phyloP scores from a whole-genome alignment of 2,329 filamentous ascomycete genomes.

The Aureobasidium subglaciale region DNA sequence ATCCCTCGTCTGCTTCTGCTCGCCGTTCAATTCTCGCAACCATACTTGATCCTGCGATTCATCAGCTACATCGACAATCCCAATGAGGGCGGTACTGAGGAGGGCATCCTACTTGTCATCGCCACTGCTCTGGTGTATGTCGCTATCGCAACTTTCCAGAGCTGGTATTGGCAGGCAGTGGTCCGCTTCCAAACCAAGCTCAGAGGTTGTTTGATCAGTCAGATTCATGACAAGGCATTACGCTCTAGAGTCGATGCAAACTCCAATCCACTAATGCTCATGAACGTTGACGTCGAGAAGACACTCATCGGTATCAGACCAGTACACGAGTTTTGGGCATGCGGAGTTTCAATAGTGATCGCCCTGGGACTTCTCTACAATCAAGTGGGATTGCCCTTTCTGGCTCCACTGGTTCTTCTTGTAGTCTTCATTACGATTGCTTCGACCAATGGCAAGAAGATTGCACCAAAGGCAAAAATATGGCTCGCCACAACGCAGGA shows the following conservation, averaged over 20 bases:
- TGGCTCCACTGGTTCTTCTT: conserved; percentile 22
- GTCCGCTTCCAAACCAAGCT: conserved; percentile 23
- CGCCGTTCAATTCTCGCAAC: conserved; percentile 22
- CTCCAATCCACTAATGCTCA: conserved; percentile 23
- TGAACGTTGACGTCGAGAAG: conserved; percentile 28
- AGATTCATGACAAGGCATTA: conserved; percentile 24
- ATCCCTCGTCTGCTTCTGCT: conserved; percentile 21
- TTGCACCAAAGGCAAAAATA: conserved; percentile 19
- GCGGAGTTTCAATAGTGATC: conserved; percentile 19
- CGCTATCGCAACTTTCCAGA: conserved; percentile 21
- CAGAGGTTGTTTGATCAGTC: conserved; percentile 22
- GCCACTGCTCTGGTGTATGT: conserved; percentile 24
- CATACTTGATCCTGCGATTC: conserved; percentile 24
- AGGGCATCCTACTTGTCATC: conserved; percentile 23
- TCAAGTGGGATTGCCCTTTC: conserved; percentile 22
- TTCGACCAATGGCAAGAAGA: conserved; percentile 18
- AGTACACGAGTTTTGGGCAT: conserved; percentile 25
- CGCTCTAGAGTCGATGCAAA: conserved; percentile 18
- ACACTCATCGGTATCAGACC: conserved; percentile 19
- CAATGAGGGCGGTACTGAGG: conserved; percentile 17
- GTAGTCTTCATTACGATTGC: conserved; percentile 17
- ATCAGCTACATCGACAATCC: conserved; percentile 21
- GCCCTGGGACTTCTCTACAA: conserved; percentile 24
- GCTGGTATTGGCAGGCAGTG: conserved; percentile 23
- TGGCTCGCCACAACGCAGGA: conserved; percentile 23